Percentiles rank a stretch among this genome's conserved stretches.
Evolutionary conservation across 305 asterid species (phyloP).

Genomic region (Fraxinus ornus): DNA sequence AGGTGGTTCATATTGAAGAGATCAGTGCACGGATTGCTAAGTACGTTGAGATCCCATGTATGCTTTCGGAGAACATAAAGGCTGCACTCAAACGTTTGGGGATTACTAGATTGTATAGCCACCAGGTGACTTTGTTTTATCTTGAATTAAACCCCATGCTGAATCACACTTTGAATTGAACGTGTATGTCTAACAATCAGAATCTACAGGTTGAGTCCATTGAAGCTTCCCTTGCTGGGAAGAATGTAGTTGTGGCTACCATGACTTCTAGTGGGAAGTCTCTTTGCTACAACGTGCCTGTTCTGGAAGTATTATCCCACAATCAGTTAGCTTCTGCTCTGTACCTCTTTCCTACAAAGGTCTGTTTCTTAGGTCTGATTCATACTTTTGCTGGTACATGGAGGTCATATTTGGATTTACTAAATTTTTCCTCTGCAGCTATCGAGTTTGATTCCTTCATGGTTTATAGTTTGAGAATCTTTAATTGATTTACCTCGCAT

Average conservation of each 20-base stretch:
- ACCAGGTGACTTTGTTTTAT: slow-evolving; percentile 57
- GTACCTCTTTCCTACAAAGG: slow-evolving; percentile 97
- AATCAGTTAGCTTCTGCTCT: slow-evolving; percentile 75
- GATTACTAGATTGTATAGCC: slow-evolving; percentile 75
- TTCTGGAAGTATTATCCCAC: slow-evolving; percentile 68
- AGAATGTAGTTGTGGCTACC: slow-evolving; percentile 89
- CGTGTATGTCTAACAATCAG: slow-evolving; percentile 22
- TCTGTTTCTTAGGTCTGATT: slow-evolving; percentile 25
- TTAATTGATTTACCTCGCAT: slow-evolving; percentile 27
- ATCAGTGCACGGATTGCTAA: slow-evolving; percentile 60
- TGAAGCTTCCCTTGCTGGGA: slow-evolving; percentile 83
- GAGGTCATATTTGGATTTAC: slow-evolving; percentile 23
- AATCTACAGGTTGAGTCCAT: slow-evolving; percentile 69
- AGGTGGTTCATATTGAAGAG: slow-evolving; percentile 88
- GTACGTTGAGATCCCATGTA: slow-evolving; percentile 70
- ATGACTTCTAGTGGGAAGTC: slow-evolving; percentile 99
- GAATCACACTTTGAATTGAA: slow-evolving; percentile 16
- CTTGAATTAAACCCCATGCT: slow-evolving; percentile 11
- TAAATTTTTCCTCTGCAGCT: slow-evolving; percentile 11
- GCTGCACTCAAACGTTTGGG: slow-evolving; percentile 68
- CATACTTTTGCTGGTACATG: slow-evolving; percentile 10
- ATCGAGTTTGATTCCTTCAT: slow-evolving; percentile 16
- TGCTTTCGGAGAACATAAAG: slow-evolving; percentile 59
- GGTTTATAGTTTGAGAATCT: slow-evolving; percentile 16
- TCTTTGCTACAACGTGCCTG: slow-evolving; percentile 94